Evolutionary conservation across 176 grass and related monocot species (phyloP), one percentile per base, ranked within the genome.

Genomic region (Musa acuminata): DNA sequence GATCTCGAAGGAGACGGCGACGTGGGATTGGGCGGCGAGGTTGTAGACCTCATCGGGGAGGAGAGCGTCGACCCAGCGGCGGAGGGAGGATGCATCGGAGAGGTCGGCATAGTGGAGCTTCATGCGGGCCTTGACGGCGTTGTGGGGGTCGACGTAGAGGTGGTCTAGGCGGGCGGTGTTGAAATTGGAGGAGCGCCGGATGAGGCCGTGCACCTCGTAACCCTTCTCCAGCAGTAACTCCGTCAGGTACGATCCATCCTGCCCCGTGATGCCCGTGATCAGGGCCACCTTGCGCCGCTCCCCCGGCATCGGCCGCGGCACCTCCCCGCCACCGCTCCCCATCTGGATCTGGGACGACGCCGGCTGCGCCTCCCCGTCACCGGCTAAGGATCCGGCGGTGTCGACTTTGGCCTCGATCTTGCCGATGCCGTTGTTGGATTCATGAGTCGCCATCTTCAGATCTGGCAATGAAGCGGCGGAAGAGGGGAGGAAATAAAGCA

Each of bases 21-120:
- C 91, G 79, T 99, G 96, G 12, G 96, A 99, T 77, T 99, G 91
- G 8, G 96, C 96, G 25, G 96, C 91, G 74, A 99, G 84, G 74
- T 99, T 99, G 86, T 99, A 99, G 73, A 99, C 96, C 91, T 99
- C 96, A 69, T 99, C 91, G 78, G 96, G 96, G 57, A 84, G 74
- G 84, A 99, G 72, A 35, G 79, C 51, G 79, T 95, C 96, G 63
- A 99, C 86, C 74, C 76, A 92, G 60, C 88, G 96, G 79, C 96
- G 96, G 80, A 99, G 91, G 1, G 96, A 99, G 16, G 96, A 95
- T 3, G 96, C 87, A 76, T 99, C 96, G 52, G 96, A 87, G 76
- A 95, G 86, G 83, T 99, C 96, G 71, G 96, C 96, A 77, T 99
- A 99, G 91, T 99, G 96, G 48, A 99, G 86, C 52, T 88, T 90